Evolutionary conservation across 306 rosid genomes (phyloP).

Genomic region (Castanea sativa): DNA sequence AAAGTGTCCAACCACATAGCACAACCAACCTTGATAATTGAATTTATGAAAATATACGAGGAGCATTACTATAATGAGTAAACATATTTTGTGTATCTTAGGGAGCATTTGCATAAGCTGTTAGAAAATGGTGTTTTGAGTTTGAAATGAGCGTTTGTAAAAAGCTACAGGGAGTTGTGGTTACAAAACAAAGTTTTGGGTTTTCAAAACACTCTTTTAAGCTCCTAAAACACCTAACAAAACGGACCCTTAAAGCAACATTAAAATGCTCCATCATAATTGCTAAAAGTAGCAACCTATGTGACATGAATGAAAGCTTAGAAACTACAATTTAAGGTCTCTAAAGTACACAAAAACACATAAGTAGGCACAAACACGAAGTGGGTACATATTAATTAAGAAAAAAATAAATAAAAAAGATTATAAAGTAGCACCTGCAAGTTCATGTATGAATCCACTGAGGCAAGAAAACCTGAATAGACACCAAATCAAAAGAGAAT

Average conservation of each 20-base stretch:
- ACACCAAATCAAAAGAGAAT: neutral
- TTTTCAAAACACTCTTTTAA: too few species aligned
- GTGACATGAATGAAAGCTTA: neutral
- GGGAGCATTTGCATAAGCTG: too few species aligned
- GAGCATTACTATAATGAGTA: neutral
- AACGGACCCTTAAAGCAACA: neutral
- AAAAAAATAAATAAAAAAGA: neutral
- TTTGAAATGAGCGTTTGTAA: too few species aligned
- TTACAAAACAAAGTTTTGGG: too few species aligned
- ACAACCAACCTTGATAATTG: neutral
- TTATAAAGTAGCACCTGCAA: constrained; percentile 40
- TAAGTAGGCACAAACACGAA: neutral
- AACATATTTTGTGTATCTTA: neutral
- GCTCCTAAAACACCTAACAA: too few species aligned
- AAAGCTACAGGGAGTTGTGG: too few species aligned
- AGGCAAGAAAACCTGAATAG: constrained; percentile 50
- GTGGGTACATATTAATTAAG: neutral
- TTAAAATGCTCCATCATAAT: neutral
- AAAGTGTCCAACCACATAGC: neutral
- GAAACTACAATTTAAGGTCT: neutral
- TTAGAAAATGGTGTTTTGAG: too few species aligned
- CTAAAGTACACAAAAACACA: neutral
- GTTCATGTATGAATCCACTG: constrained; percentile 56
- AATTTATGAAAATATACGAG: neutral
- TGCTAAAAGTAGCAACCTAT: neutral